These are phyloP conservation scores for Malus asiatica DNA, from an alignment of 306 rosid species.

Conservation along the genomic window DNA sequence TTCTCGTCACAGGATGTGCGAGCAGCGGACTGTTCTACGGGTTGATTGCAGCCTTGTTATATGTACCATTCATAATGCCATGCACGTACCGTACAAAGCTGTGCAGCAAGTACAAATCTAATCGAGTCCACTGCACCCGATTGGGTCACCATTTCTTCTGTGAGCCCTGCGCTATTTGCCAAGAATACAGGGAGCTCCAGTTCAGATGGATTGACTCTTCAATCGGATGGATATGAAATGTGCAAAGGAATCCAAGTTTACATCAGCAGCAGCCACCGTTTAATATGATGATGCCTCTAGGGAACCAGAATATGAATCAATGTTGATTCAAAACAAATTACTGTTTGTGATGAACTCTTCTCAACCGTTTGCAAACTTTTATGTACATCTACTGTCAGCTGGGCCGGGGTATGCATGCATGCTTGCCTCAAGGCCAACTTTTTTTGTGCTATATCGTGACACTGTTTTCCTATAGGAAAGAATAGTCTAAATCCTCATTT, in stretches of 20 bases:
- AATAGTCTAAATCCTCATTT: no score
- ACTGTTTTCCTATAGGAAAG: no score
- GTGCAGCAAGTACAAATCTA: not conserved
- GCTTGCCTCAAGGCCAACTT: no score
- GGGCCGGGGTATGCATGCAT: no score
- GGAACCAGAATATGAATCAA: no score
- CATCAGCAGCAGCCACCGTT: not conserved
- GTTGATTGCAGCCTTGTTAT: not conserved
- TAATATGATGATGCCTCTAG: slow-evolving; percentile 1
- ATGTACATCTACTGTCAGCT: no score
- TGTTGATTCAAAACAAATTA: no score
- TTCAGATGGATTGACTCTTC: slow-evolving; percentile 13
- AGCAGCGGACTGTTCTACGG: slow-evolving; percentile 12
- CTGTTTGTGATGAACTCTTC: no score
- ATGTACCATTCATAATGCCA: slow-evolving; percentile 10
- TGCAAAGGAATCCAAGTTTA: not conserved
- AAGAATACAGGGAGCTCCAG: slow-evolving; percentile 13
- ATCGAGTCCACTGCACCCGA: slow-evolving; percentile 9
- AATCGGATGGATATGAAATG: slow-evolving; percentile 1
- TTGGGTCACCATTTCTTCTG: slow-evolving; percentile 10
- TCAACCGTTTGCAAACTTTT: no score
- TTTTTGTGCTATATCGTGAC: no score
- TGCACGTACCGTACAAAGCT: slow-evolving; percentile 13
- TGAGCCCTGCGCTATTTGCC: not conserved
- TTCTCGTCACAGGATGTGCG: not conserved